Evolutionary conservation across 208 protist species (phyloP).

Genomic region (Leishmania aethiopica): DNA sequence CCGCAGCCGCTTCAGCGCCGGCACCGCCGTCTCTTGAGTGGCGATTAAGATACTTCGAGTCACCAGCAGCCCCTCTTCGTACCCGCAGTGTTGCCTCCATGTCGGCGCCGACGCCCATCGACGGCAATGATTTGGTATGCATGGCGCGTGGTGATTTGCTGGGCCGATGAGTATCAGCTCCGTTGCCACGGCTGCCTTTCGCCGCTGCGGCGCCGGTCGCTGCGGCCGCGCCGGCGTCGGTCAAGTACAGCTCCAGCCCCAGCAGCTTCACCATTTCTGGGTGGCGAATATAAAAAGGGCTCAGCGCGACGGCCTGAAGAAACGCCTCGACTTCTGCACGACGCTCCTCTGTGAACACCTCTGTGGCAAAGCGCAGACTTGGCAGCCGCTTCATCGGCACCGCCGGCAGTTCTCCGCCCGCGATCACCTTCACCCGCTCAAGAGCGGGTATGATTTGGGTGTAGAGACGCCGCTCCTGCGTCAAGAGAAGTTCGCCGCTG

Average conservation of each 20-base stretch:
- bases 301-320: constrained; percentile 35
- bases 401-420: constrained; percentile 25
- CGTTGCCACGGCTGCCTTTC: not conserved
- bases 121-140: not conserved
- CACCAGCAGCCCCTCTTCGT: not conserved
- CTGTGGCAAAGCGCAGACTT: constrained; percentile 51
- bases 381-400: constrained; percentile 45
- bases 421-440: constrained; percentile 35
- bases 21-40: not conserved
- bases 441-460: constrained; percentile 42
- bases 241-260: constrained; percentile 23
- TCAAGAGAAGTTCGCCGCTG: constrained; percentile 12
- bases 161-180: not conserved
- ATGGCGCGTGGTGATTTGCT: not conserved
- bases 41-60: not conserved
- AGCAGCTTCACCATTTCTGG: constrained; percentile 46
- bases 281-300: constrained; percentile 55
- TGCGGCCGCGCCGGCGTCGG: not conserved
- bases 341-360: constrained; percentile 58
- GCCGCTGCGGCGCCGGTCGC: not conserved
- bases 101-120: not conserved
- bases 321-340: constrained; percentile 47
- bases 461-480: constrained; percentile 33
- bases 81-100: not conserved
- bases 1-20: not conserved